These are phyloP conservation scores for Spirogloea muscicola DNA, from an alignment of 139 green algal species.

Conservation along the genomic window DNA sequence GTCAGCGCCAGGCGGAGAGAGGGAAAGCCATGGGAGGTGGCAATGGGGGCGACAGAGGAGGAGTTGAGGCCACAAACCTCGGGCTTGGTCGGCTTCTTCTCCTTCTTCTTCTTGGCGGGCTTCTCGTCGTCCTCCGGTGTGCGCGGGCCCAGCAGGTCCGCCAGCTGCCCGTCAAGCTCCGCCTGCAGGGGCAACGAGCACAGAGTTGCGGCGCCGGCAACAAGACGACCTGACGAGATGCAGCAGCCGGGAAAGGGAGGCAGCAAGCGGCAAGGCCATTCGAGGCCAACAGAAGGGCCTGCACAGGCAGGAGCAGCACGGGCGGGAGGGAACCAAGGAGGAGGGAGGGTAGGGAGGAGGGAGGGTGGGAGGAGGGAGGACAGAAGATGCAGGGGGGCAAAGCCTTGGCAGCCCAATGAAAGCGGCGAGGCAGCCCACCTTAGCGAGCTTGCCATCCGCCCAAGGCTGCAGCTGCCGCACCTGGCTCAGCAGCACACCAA, in stretches of 20 bases:
- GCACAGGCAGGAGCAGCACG: no score
- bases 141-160: constrained; percentile 29
- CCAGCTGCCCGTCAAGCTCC: constrained; percentile 42
- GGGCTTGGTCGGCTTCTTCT: constrained; percentile 48
- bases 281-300: neutral
- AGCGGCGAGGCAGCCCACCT: constrained; percentile 21
- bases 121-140: constrained; percentile 45
- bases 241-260: neutral
- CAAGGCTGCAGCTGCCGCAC: constrained; percentile 24
- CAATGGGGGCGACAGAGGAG: no score
- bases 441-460: constrained; percentile 30
- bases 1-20: neutral
- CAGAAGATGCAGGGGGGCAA: no score
- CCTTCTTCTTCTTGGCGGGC: constrained; percentile 43
- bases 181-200: constrained; percentile 32
- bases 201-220: neutral
- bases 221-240: neutral
- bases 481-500: constrained; percentile 15
- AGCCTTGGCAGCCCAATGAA: no score
- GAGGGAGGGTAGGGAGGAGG: no score
- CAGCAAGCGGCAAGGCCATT: neutral
- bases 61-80: no score
- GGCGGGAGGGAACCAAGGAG: no score
- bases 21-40: no score
- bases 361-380: no score